Percentiles rank a stretch among this genome's conserved stretches.
Conservation (phyloP, 2,329 filamentous ascomycete genomes). For the Scleromitrula shiraiana region DNA sequence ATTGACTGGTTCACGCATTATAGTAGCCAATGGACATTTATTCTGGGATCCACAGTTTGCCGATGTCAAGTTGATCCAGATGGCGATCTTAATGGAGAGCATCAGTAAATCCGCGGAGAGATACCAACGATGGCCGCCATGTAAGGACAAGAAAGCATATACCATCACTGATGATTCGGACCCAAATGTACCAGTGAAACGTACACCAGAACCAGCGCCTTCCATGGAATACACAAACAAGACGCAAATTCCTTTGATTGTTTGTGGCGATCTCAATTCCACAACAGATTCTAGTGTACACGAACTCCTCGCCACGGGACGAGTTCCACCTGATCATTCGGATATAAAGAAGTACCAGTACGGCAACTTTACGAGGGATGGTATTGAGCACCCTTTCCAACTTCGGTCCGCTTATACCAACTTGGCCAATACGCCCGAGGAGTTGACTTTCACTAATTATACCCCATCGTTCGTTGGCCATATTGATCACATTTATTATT, state of each 20-base stretch:
- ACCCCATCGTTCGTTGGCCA: slow-evolving; percentile 87
- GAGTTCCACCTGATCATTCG: slow-evolving; percentile 66
- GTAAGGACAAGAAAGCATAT: slow-evolving; percentile 62
- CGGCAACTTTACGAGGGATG: slow-evolving; percentile 84
- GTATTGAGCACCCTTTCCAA: slow-evolving; percentile 91
- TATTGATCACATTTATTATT: slow-evolving; percentile 98
- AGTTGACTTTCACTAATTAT: slow-evolving; percentile 93
- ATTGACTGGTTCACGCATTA: slow-evolving; percentile 78
- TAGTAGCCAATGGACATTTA: slow-evolving; percentile 88
- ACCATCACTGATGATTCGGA: slow-evolving; percentile 34
- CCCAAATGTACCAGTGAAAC: slow-evolving; percentile 41
- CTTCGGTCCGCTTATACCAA: slow-evolving; percentile 83
- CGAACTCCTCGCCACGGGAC: slow-evolving; percentile 76
- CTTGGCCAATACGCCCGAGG: slow-evolving; percentile 72
- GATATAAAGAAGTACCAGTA: slow-evolving; percentile 79
- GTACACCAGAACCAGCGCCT: slow-evolving; percentile 59
- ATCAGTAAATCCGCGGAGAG: slow-evolving; percentile 79
- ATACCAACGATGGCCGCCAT: slow-evolving; percentile 70
- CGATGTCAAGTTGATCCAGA: slow-evolving; percentile 95
- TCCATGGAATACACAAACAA: slow-evolving; percentile 81
- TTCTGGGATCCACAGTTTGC: slow-evolving; percentile 88
- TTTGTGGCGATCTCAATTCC: slow-evolving; percentile 97
- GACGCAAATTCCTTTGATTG: slow-evolving; percentile 79
- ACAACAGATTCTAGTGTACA: slow-evolving; percentile 81
- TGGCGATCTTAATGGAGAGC: slow-evolving; percentile 88